Evolutionary conservation across 495 filamentous ascomycete species (phyloP).

Genomic region (Penicillium malachiteum): DNA sequence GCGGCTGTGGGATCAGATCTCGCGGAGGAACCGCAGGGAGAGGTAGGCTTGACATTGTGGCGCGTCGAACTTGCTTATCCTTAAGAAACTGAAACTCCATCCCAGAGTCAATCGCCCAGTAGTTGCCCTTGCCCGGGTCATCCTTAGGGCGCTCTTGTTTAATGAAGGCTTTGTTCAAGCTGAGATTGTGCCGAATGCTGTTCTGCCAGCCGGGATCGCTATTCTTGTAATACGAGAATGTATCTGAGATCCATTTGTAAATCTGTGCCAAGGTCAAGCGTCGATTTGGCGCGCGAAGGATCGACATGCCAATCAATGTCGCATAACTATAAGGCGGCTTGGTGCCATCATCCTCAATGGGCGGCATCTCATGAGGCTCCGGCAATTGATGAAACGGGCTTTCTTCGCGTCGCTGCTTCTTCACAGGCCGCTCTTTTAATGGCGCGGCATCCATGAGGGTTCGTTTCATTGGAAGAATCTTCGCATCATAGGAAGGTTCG

Average conservation of each 20-base stretch:
- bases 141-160: conserved; percentile 96
- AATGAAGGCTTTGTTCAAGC: conserved; percentile 93
- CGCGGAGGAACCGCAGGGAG: conserved; percentile 37
- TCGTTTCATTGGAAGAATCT: conserved; percentile 58
- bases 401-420: conserved; percentile 59
- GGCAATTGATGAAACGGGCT: conserved; percentile 54
- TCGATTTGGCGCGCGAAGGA: conserved; percentile 79
- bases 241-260: conserved; percentile 98
- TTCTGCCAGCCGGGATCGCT: conserved; percentile 94
- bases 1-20: conserved; percentile 30
- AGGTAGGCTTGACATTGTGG: conserved; percentile 49
- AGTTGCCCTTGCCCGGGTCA: conserved; percentile 97
- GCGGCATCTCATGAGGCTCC: conserved; percentile 72
- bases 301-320: conserved; percentile 95
- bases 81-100: conserved; percentile 86
- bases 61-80: conserved; percentile 67
- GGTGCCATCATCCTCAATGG: conserved; percentile 77
- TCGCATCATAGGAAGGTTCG: conserved; percentile 57
- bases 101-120: conserved; percentile 90
- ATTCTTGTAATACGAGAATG: conserved; percentile 80
- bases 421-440: conserved; percentile 66
- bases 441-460: conserved; percentile 71
- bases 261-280: conserved; percentile 93
- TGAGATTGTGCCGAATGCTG: conserved; percentile 98
- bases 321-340: conserved; percentile 95